Evolutionary conservation across 2,329 filamentous ascomycete species (phyloP).

Genomic region (Pyrenochaeta sp.): DNA sequence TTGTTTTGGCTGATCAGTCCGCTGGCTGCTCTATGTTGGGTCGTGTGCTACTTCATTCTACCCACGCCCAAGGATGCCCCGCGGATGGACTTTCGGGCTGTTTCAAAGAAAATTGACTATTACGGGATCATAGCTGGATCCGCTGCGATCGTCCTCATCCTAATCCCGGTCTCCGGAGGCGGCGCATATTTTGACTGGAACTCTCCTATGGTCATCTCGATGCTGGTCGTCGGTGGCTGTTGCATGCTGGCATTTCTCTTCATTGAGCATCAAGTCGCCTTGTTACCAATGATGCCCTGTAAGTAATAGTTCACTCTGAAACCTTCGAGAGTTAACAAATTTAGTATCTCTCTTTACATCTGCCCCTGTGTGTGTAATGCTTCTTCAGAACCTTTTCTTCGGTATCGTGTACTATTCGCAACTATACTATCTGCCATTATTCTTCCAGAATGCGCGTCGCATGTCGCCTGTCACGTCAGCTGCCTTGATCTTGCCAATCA

Average conservation of each 20-base stretch:
- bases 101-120: conserved; percentile 65
- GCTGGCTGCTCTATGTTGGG: conserved; percentile 14
- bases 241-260: conserved; percentile 60
- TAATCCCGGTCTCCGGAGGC: conserved; percentile 70
- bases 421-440: conserved; percentile 68
- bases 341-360: conserved; percentile 63
- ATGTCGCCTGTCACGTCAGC: conserved; percentile 59
- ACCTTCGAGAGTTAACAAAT: neutral
- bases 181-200: conserved; percentile 65
- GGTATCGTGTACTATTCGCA: conserved; percentile 66
- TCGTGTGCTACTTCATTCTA: conserved; percentile 22
- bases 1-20: conserved; percentile 32
- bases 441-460: conserved; percentile 65
- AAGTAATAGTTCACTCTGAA: conserved; percentile 15
- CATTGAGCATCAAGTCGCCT: conserved; percentile 63
- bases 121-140: conserved; percentile 64
- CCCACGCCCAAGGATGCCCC: conserved; percentile 56
- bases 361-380: conserved; percentile 60
- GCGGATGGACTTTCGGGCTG: conserved; percentile 56
- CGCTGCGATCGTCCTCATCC: conserved; percentile 64
- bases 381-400: conserved; percentile 67
- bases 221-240: conserved; percentile 61
- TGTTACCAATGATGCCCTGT: conserved; percentile 66
- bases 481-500: conserved; percentile 55
- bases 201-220: conserved; percentile 65